Conservation (phyloP, 345 rosid genomes). For the Corchorus capsularis region DNA sequence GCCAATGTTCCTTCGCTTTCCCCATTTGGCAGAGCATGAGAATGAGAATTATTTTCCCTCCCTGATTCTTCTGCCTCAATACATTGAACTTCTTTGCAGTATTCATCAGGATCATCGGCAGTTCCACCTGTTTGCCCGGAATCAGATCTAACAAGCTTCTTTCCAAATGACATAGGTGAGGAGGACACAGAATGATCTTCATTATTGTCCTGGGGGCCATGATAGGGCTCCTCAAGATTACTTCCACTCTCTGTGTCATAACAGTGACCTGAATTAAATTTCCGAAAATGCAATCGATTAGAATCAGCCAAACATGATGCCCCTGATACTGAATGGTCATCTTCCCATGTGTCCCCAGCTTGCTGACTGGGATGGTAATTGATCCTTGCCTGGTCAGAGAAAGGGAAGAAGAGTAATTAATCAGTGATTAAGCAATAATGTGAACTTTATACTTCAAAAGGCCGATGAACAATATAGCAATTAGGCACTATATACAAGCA, state of each 20-base stretch:
- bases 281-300: constrained; percentile 20
- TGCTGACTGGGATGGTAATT: constrained; percentile 38
- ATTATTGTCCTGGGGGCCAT: constrained; percentile 21
- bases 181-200: constrained; percentile 45
- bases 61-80: constrained; percentile 62
- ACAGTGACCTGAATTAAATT: constrained; percentile 25
- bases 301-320: constrained; percentile 51
- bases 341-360: constrained; percentile 61
- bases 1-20: constrained; percentile 37
- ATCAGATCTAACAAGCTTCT: constrained; percentile 27
- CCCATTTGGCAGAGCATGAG: constrained; percentile 37
- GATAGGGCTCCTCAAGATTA: constrained; percentile 37
- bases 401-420: constrained; percentile 24
- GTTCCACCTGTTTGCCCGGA: constrained; percentile 31
- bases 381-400: constrained; percentile 43
- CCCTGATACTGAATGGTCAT: constrained; percentile 65
- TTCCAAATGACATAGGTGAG: background rate
- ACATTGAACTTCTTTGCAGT: constrained; percentile 90
- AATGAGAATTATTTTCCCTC: constrained; percentile 33
- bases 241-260: constrained; percentile 50
- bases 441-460: background rate
- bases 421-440: background rate
- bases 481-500: background rate
- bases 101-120: constrained; percentile 57
- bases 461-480: background rate